Percentiles rank a stretch among this genome's conserved stretches.
phyloP scores from a whole-genome alignment of 139 green algal species.

The Deuterostichococcus epilithicus region DNA sequence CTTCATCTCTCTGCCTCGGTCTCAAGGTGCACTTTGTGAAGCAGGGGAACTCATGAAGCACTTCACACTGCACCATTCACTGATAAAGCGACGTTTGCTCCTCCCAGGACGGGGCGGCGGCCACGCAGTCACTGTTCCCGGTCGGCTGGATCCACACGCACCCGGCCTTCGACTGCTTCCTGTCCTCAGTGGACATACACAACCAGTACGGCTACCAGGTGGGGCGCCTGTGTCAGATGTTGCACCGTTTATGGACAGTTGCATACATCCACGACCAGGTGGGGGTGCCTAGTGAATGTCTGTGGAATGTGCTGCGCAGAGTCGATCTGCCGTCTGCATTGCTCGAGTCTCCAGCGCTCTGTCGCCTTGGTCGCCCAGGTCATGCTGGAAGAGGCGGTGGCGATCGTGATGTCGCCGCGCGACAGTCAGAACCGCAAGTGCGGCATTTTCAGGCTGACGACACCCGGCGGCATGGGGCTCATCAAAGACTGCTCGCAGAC shows the following conservation, averaged over 20 bases:
- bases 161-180: conserved; percentile 93
- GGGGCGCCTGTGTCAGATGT: background rate
- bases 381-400: conserved; percentile 90
- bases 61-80: no score
- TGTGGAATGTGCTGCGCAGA: background rate
- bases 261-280: background rate
- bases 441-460: conserved; percentile 90
- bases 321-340: background rate
- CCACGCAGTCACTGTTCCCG: conserved; percentile 68
- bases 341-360: no score
- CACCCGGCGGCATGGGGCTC: conserved; percentile 79
- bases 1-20: no score
- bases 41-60: no score
- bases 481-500: conserved; percentile 80
- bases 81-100: background rate
- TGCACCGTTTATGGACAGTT: background rate
- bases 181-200: conserved; percentile 93
- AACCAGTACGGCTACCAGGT: conserved; percentile 83
- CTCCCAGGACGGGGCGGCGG: conserved; percentile 11
- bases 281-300: no score
- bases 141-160: conserved; percentile 98
- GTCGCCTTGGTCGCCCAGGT: conserved; percentile 51
- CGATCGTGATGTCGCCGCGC: conserved; percentile 92
- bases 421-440: conserved; percentile 60
- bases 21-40: conserved; percentile 29